Percentiles rank a stretch among this genome's conserved stretches.
Evolutionary conservation across 2,329 filamentous ascomycete genomes (phyloP).

Genomic region (Aspergillus fijiensis): DNA sequence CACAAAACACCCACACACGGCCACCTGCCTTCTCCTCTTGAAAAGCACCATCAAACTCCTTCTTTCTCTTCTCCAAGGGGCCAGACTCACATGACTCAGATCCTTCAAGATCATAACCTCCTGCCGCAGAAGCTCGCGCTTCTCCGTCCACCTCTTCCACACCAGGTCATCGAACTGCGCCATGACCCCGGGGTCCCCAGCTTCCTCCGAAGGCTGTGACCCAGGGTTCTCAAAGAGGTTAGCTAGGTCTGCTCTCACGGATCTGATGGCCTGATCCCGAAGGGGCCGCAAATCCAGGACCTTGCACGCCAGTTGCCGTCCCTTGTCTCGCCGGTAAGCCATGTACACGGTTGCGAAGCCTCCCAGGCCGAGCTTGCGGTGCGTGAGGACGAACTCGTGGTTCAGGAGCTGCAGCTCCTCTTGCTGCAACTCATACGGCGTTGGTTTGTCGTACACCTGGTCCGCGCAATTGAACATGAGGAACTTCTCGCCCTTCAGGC

Average conservation of each 20-base stretch:
- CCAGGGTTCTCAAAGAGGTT: background rate
- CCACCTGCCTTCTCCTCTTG: too few relatives aligned
- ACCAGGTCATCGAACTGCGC: background rate
- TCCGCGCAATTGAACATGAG: slow-evolving; percentile 22
- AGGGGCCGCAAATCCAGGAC: slow-evolving; percentile 40
- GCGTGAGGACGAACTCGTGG: slow-evolving; percentile 38
- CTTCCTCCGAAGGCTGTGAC: too few relatives aligned
- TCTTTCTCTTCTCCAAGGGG: background rate
- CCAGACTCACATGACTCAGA: slow-evolving; percentile 50
- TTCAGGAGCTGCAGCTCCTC: slow-evolving; percentile 40
- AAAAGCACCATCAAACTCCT: too few relatives aligned
- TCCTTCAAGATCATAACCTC: slow-evolving; percentile 51
- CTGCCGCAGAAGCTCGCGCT: slow-evolving; percentile 35
- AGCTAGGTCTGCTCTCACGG: background rate
- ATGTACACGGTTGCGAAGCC: slow-evolving; percentile 46
- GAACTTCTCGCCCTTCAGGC: slow-evolving; percentile 24
- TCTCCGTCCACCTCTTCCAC: slow-evolving; percentile 15
- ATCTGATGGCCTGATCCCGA: slow-evolving; percentile 11
- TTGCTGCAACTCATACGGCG: slow-evolving; percentile 30
- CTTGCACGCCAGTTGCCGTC: slow-evolving; percentile 48
- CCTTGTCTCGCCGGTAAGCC: slow-evolving; percentile 36
- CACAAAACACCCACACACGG: background rate
- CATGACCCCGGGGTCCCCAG: background rate
- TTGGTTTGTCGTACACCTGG: background rate
- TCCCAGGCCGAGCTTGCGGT: slow-evolving; percentile 43